Evolutionary conservation across 176 grass and related monocot species (phyloP), one percentile per base, ranked within the genome.

Genomic region (Cocos nucifera): DNA sequence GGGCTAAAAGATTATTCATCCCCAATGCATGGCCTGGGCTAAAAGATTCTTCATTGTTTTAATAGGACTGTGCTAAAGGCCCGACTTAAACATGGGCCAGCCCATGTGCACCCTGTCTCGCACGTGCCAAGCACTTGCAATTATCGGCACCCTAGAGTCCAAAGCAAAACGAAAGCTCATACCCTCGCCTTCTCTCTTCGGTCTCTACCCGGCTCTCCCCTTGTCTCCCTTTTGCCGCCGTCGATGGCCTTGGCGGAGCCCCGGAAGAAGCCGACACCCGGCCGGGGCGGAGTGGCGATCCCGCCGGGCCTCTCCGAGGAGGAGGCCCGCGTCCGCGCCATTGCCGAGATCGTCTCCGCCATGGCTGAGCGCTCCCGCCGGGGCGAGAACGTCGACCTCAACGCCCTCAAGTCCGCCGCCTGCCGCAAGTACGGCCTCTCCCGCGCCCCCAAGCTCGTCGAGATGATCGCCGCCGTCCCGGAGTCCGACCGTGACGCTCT

Each of bases 391-490:
- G 93, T 98, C 48, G 88, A 98, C 66, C 84, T 98, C 23, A 92
- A 98, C 82, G 81, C 84, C 32, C 93, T 98, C 59, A 98, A 98
- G 81, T 92, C 81, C 59, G 93, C 93, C 15, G 82, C 93, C 25
- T 98, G 93, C 82, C 70, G 88, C 44, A 67, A 78, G 25, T 97
- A 98, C 56, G 88, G 93, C 1, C 84, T 98, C 2, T 63, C 88
- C 21, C 84, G 84, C 56, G 93, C 93, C 22, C 93, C 93, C 22
- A 92, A 98, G 73, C 84, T 92, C 51, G 88, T 98, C 7, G 84
- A 98, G 81, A 92, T 98, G 93, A 98, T 92, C 23, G 87, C 88
- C 20, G 88, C 93, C 17, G 84, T 98, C 18, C 93, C 93, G 15
- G 93, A 98, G 65, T 83, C 69, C 26, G 93, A 98, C 84, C 88